Evolutionary conservation across 176 grass and related monocot genomes (phyloP), one percentile per base, ranked within the genome.

Genomic region (Cenchrus fungigraminus): DNA sequence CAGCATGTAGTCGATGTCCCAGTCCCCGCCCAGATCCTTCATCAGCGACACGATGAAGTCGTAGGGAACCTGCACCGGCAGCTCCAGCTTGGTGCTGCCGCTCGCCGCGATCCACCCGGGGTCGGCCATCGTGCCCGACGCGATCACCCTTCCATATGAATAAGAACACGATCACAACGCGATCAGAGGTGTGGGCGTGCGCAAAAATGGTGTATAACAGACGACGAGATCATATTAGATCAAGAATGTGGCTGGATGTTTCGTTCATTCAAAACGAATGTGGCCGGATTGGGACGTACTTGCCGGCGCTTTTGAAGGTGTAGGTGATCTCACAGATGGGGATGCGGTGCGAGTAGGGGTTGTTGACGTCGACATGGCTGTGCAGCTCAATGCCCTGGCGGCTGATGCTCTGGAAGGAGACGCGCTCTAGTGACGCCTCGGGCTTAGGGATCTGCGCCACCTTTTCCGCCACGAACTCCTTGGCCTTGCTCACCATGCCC

Each of bases 381-480:
- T 95, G 95, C 55, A 95, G 79, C 14, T 89, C 89, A 76, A 95
- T 73, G 93, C 85, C 68, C 53, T 93, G 85, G n/a, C 92, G 86
- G 71, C 67, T 90, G 81, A 98, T 62, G 85, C 62, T 73, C 79
- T 83, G 90, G 84, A 93, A 77, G 44, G 76, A 78, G 46, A 95
- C 57, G 50, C 45, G 22, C 7, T 90, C 84, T 45, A 98, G 85
- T 31, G 83, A 8, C n/a, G 93, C 95, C 91, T 98, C 95, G 50
- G 95, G 93, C 89, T 91, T 95, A 31, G 90, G 91, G 61, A 98
- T 58, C 56, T 91, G 78, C 52, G 91, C 91, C 71, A 98, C 77
- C 87, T 98, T 98, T 50, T 98, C 93, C 45, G 80, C 89, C 54
- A 98, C 91, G 86, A 98, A 98, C 49, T 62, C 89, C 93, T 98